These are phyloP conservation scores for Planoprotostelium fungivorum DNA, from an alignment of 78 protist species.

Conservation along the genomic window DNA sequence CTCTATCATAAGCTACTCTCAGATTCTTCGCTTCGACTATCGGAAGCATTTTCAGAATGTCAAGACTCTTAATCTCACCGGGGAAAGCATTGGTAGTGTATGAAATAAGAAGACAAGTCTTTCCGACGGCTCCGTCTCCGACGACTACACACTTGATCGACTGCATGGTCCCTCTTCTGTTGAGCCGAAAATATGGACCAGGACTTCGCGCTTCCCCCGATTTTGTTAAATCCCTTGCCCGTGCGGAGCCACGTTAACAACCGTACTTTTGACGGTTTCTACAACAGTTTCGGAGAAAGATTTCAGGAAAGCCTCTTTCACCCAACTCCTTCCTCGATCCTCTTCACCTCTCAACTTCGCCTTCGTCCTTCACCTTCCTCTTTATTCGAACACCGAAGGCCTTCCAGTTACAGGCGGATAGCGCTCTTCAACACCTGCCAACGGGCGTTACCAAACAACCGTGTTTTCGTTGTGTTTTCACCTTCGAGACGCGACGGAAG, in stretches of 20 bases:
- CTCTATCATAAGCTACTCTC: background rate
- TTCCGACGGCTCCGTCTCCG: slow-evolving; percentile 92
- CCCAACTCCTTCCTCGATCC: background rate
- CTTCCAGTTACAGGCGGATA: no score
- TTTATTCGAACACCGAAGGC: no score
- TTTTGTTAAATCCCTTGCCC: background rate
- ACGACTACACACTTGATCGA: slow-evolving; percentile 87
- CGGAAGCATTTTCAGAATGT: background rate
- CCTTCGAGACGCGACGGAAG: background rate
- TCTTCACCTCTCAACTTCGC: background rate
- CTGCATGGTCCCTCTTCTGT: slow-evolving; percentile 39
- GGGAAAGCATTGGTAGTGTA: slow-evolving; percentile 92
- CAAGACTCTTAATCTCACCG: slow-evolving; percentile 27
- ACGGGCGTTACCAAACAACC: background rate
- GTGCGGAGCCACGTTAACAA: background rate
- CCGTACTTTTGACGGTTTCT: background rate
- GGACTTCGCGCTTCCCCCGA: background rate
- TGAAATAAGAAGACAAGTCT: slow-evolving; percentile 80
- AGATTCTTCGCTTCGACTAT: background rate
- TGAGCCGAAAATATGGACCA: background rate
- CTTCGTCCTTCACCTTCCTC: no score
- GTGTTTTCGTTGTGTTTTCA: background rate
- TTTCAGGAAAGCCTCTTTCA: background rate
- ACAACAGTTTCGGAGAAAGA: background rate
- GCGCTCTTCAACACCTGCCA: background rate